These are phyloP conservation scores for Lathyrus tuberosus DNA, from an alignment of 306 rosid genomes.

Conservation along the genomic window DNA sequence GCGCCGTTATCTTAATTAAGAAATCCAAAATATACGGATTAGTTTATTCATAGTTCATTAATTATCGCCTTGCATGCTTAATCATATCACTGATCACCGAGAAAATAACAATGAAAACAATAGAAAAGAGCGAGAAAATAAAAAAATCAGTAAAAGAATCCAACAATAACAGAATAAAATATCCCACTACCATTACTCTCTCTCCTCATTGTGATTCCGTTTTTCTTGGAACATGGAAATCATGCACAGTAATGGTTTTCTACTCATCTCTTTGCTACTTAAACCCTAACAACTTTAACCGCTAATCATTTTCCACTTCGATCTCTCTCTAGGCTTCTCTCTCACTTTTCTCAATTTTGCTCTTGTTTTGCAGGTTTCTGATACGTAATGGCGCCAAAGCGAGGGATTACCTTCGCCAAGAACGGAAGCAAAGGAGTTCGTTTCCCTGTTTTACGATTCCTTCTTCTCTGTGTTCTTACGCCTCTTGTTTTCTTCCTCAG, in stretches of 20 bases:
- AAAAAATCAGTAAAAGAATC: background rate
- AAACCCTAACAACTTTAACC: constrained; percentile 30
- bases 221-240: constrained; percentile 25
- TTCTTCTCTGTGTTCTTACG: constrained; percentile 57
- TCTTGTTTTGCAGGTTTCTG: constrained; percentile 29
- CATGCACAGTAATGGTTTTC: background rate
- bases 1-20: constrained; percentile 36
- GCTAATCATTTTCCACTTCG: constrained; percentile 4
- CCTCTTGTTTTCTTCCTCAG: constrained; percentile 70
- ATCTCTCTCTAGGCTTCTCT: constrained; percentile 22
- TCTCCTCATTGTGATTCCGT: constrained; percentile 17
- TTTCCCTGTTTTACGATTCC: constrained; percentile 50
- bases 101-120: constrained; percentile 18
- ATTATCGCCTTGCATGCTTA: background rate
- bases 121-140: constrained; percentile 26
- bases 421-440: constrained; percentile 59
- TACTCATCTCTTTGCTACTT: constrained; percentile 22
- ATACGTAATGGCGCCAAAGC: constrained; percentile 68
- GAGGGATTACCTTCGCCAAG: constrained; percentile 46
- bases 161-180: background rate
- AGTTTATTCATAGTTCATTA: background rate
- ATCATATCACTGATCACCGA: background rate
- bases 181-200: background rate
- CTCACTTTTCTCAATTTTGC: background rate
- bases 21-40: background rate